Conservation (phyloP, 257 asterid species). For the Solanum pennellii region DNA sequence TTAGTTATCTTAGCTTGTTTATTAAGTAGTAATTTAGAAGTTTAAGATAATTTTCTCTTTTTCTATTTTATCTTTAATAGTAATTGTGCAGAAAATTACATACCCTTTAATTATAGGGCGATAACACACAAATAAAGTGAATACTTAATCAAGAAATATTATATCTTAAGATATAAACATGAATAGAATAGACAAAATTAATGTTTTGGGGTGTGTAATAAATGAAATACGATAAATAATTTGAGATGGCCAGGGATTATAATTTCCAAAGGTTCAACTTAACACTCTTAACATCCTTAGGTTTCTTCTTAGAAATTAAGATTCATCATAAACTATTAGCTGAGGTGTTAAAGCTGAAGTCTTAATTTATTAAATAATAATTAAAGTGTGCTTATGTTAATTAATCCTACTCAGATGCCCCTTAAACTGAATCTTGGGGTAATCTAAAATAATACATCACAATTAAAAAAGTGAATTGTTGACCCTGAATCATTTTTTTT, state of each 20-base stretch:
- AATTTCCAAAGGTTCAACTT: background rate
- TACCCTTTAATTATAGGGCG: background rate
- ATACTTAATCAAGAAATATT: no score
- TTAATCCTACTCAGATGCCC: constrained; percentile 31
- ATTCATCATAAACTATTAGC: background rate
- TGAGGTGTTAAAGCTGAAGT: background rate
- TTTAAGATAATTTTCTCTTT: background rate
- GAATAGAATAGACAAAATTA: background rate
- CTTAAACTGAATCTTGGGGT: constrained; percentile 71
- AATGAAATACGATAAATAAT: background rate
- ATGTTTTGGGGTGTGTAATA: background rate
- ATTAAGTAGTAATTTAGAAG: background rate
- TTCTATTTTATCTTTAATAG: background rate
- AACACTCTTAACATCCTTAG: background rate
- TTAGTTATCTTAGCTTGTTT: background rate
- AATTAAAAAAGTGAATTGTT: constrained; percentile 21
- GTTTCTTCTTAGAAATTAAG: background rate
- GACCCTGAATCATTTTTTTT: constrained; percentile 18
- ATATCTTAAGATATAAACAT: background rate
- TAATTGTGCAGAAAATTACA: no score
- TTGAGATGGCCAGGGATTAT: background rate
- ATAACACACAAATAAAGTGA: background rate
- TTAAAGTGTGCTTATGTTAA: background rate
- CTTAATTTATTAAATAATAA: background rate
- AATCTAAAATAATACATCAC: constrained; percentile 14